These are phyloP conservation scores for Ballota nigra DNA, from an alignment of 257 asterid species.

Conservation along the genomic window DNA sequence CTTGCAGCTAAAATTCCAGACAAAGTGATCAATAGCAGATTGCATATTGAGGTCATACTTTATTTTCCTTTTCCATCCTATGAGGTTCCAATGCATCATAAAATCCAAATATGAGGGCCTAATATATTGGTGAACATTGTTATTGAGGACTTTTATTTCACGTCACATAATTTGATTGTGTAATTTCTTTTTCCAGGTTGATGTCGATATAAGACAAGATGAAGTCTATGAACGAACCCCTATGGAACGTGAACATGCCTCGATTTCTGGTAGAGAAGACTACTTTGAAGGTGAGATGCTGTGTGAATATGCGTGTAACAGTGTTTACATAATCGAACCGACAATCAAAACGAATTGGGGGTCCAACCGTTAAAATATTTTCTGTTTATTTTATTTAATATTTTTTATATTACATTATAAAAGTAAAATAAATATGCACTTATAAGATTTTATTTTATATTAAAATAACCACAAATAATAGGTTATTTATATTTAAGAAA, in stretches of 20 bases:
- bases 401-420: too few species aligned
- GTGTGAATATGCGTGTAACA: neutral
- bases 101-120: neutral
- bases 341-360: too few species aligned
- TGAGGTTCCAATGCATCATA: neutral
- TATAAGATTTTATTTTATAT: too few species aligned
- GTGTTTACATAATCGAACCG: too few species aligned
- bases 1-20: neutral
- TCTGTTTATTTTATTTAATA: too few species aligned
- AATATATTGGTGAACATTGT: neutral
- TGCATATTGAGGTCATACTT: neutral
- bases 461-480: too few species aligned
- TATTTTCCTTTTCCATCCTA: too few species aligned
- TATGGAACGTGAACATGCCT: neutral
- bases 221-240: neutral
- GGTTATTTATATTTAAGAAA: too few species aligned
- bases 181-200: neutral
- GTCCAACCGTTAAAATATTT: too few species aligned
- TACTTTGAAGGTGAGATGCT: too few species aligned
- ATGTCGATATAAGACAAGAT: neutral
- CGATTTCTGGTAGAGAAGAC: neutral
- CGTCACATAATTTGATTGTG: neutral
- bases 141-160: neutral
- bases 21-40: neutral
- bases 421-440: too few species aligned